phyloP scores from a whole-genome alignment of 208 protist species.

The Trypanosoma grayi region DNA sequence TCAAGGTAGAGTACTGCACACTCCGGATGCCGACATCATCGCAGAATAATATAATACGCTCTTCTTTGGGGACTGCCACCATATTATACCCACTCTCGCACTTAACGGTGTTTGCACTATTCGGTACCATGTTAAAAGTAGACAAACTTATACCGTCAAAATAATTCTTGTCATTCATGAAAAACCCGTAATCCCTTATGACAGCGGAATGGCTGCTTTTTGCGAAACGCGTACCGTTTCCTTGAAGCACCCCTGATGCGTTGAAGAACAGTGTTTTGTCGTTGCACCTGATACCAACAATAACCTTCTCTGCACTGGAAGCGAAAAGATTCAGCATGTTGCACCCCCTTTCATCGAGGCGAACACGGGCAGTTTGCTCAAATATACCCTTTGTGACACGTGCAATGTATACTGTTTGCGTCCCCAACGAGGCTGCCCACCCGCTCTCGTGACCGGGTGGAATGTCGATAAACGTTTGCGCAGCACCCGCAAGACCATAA shows the following conservation, averaged over 20 bases:
- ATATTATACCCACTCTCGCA: conserved; percentile 11
- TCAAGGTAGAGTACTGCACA: background rate
- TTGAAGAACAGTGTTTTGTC: conserved; percentile 2
- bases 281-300: conserved; percentile 12
- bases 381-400: conserved; percentile 3
- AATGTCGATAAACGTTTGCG: background rate
- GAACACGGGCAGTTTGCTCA: background rate
- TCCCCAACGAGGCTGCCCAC: background rate
- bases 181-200: conserved; percentile 10
- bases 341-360: background rate
- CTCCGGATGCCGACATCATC: background rate
- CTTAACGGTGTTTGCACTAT: background rate
- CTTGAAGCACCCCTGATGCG: background rate
- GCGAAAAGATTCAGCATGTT: conserved; percentile 3
- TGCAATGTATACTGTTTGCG: background rate
- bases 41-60: conserved; percentile 18
- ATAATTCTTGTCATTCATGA: conserved; percentile 7
- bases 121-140: conserved; percentile 1
- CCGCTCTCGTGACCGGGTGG: background rate
- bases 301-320: background rate
- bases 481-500: background rate
- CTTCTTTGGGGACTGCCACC: background rate
- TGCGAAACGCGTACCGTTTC: background rate
- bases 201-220: conserved; percentile 7
- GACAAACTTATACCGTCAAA: conserved; percentile 14